phyloP scores from a whole-genome alignment of 208 protist genomes.

The Trichomonas vaginalis region DNA sequence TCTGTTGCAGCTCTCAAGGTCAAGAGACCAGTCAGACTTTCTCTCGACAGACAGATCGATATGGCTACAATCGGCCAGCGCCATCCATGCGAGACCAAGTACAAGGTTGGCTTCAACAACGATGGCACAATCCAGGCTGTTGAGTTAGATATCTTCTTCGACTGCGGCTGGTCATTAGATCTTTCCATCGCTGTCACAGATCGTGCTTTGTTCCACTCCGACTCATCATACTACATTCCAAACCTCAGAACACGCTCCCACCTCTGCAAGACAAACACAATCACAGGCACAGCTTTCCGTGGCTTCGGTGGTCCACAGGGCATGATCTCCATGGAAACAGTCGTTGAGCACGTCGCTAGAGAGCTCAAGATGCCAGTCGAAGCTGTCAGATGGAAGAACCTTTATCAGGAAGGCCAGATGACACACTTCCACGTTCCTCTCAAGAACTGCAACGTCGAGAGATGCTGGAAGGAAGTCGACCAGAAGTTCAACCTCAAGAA shows the following conservation, averaged over 20 bases:
- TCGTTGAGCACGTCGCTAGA: slow-evolving; percentile 48
- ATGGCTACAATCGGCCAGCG: slow-evolving; percentile 49
- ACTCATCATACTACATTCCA: slow-evolving; percentile 57
- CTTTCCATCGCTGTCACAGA: slow-evolving; percentile 41
- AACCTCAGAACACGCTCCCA: slow-evolving; percentile 31
- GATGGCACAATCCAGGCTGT: slow-evolving; percentile 38
- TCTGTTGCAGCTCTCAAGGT: slow-evolving; percentile 48
- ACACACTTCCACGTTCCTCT: not conserved
- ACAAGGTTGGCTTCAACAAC: slow-evolving; percentile 45
- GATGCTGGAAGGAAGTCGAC: not conserved
- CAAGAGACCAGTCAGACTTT: slow-evolving; percentile 43
- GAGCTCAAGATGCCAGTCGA: slow-evolving; percentile 19
- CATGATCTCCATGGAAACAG: slow-evolving; percentile 45
- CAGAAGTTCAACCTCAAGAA: not conserved
- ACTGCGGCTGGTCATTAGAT: slow-evolving; percentile 53
- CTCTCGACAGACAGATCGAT: slow-evolving; percentile 50
- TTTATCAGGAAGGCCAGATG: not conserved
- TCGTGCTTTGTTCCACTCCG: slow-evolving; percentile 52
- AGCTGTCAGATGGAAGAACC: slow-evolving; percentile 23
- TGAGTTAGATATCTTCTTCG: slow-evolving; percentile 39
- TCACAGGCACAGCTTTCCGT: slow-evolving; percentile 60
- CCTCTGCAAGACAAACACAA: slow-evolving; percentile 53
- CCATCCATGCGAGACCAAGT: slow-evolving; percentile 48
- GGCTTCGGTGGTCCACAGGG: slow-evolving; percentile 61
- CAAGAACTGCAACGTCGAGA: not conserved